Evolutionary conservation across 1,284 basidiomycete species (phyloP).

Genomic region (Omphalotus olearius): DNA sequence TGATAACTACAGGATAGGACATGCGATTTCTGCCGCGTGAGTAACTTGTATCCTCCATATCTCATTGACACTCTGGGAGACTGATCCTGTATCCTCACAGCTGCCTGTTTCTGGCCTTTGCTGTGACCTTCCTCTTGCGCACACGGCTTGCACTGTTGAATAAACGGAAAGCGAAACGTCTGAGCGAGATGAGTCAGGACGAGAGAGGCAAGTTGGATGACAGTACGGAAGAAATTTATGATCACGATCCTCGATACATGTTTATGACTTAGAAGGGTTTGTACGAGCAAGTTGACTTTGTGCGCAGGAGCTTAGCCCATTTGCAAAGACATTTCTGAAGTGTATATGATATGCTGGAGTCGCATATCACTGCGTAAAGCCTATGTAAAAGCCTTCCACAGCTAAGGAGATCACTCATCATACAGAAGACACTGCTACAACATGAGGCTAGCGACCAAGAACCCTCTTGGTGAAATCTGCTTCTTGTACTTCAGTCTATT

Average conservation of each 20-base stretch:
- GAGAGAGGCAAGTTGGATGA: slow-evolving; percentile 4
- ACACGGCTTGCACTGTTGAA: slow-evolving; percentile 70
- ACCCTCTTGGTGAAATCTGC: no score
- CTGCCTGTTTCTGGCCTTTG: slow-evolving; percentile 37
- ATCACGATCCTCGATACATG: slow-evolving; percentile 11
- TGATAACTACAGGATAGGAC: slow-evolving; percentile 41
- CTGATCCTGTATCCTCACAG: not conserved
- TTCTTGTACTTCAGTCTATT: no score
- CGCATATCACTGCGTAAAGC: not conserved
- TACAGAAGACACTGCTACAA: not conserved
- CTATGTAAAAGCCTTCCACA: not conserved
- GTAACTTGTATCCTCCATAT: not conserved
- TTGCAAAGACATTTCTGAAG: not conserved
- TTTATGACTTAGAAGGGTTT: slow-evolving; percentile 3
- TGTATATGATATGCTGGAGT: not conserved
- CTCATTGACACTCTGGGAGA: no score
- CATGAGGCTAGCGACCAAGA: no score
- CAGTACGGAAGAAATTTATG: slow-evolving; percentile 8
- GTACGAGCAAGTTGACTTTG: not conserved
- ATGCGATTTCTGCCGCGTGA: slow-evolving; percentile 6
- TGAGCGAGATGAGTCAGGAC: slow-evolving; percentile 9
- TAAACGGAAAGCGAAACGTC: slow-evolving; percentile 1
- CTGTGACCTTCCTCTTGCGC: slow-evolving; percentile 76
- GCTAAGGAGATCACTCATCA: not conserved
- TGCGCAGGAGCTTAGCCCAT: not conserved